Evolutionary conservation across 2,329 filamentous ascomycete genomes (phyloP).

Genomic region (Aureobasidium sp.): DNA sequence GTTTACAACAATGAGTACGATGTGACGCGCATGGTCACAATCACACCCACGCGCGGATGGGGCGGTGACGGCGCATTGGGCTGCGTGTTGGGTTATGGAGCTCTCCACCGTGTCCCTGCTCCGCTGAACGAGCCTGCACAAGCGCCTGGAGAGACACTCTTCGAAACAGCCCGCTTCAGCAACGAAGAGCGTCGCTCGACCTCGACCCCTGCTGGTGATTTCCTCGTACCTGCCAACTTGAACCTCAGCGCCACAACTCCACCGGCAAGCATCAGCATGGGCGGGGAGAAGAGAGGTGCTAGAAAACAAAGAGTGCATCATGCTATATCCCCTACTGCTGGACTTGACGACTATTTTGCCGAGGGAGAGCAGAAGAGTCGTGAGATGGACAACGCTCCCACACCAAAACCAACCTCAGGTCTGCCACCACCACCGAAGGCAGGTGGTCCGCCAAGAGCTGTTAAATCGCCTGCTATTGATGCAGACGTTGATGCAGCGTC

Average conservation of each 20-base stretch:
- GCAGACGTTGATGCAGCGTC: neutral
- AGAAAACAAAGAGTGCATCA: slow-evolving; percentile 59
- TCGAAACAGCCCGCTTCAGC: slow-evolving; percentile 48
- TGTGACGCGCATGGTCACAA: slow-evolving; percentile 85
- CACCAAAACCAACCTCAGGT: slow-evolving; percentile 40
- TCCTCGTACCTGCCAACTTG: slow-evolving; percentile 41
- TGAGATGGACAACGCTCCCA: slow-evolving; percentile 59
- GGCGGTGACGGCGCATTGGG: slow-evolving; percentile 87
- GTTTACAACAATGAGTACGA: slow-evolving; percentile 99
- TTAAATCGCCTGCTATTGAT: neutral
- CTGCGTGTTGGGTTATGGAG: slow-evolving; percentile 87
- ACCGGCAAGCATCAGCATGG: slow-evolving; percentile 8
- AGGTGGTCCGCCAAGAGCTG: slow-evolving; percentile 11
- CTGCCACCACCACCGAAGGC: slow-evolving; percentile 39
- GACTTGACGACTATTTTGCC: slow-evolving; percentile 81
- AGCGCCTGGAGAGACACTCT: slow-evolving; percentile 86
- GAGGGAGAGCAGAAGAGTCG: slow-evolving; percentile 81
- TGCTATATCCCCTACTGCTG: slow-evolving; percentile 41
- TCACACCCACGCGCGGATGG: slow-evolving; percentile 84
- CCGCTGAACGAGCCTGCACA: slow-evolving; percentile 79
- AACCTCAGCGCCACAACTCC: slow-evolving; percentile 18
- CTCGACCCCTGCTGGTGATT: slow-evolving; percentile 21
- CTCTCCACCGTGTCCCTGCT: slow-evolving; percentile 79
- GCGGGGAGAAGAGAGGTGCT: slow-evolving; percentile 15
- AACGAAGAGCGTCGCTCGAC: slow-evolving; percentile 21